Base-by-base conservation (phyloP, 768 basidiomycete genomes). In the Megacollybia marginata region DNA sequence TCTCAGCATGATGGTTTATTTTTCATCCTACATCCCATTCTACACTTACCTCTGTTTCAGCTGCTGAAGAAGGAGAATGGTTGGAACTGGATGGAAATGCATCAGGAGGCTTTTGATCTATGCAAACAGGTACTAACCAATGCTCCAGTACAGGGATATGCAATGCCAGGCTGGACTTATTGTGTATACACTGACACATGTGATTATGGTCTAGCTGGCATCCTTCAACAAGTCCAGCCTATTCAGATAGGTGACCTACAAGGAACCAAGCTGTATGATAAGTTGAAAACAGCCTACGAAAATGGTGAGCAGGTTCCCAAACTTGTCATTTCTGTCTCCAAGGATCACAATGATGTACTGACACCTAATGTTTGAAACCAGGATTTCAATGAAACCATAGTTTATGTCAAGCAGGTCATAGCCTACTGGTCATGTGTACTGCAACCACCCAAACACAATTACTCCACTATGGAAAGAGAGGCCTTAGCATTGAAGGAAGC, bases 221-320 rank as follows among this genome's bases (percentile, higher is more conserved):
- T 57, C 16, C 54, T 69, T 0, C 65, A 69, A 36, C 68, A 69
- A 54, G 65, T 68, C 0, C 68, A 69, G 40, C 57, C 58, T 0
- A 64, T 69, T 0, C 1, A 2, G 2, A 53, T 69, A 2, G 18
- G 35, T 9, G 65, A 69, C 42, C 31, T 69, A 5, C 51, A 50
- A 28, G 65, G 65, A 0, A 69, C 65, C 12, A 55, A 52, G 10
- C 20, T 52, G 0, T 67, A 67, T 43, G 59, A 65, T 1, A 23
- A 53, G 10, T 20, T 65, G 5, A 3, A 56, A 20, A 55, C 56
- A 13, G 65, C 65, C 0, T 59, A 48, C 47, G 33, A 56, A 7
- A 36, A 34, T 0, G 42, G 49, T 9, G 57, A 63, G 42, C 40
- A 50, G 2, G 51, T 66, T 0, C 68, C 65, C 3, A 13, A 35